Evolutionary conservation across 2,329 filamentous ascomycete species (phyloP), one percentile per base, ranked within the genome.

Genomic region (Pestalotiopsis sp.): DNA sequence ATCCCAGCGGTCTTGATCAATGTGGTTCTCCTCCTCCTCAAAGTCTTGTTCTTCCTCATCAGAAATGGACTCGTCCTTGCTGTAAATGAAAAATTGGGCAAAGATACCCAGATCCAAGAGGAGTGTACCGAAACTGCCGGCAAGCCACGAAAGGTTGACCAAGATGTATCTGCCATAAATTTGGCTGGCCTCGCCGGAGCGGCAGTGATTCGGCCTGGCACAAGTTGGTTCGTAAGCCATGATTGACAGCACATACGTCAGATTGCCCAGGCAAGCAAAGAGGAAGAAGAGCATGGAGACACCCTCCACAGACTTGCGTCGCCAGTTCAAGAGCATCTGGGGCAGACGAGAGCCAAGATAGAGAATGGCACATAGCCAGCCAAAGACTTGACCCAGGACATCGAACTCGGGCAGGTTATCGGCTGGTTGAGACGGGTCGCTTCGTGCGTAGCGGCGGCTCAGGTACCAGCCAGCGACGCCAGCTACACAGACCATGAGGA

Each of bases 201-300:
- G 79, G 81, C 95, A 97, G 14, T 66, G 66, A 11, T 79, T 69
- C 72, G 81, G 74, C 31, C 77, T 77, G 38, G 77, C 78, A 72
- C 94, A 97, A 38, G 87, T 83, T 0, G 95, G 94, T 69, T 95
- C 93, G 76, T 94, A 98, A 1, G 94, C 95, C 72, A 98, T 87
- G 74, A 99, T 98, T 49, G 92, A 95, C 49, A 97, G 84, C 20
- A 98, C 95, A 76, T 97, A 98, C 0, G 95, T 98, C 72, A 97
- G 80, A 79, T 99, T 99, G 2, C 96, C 96, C 5, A 98, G 89
- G 78, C 95, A 98, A 4, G 96, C 96, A 78, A 99, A 98, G 25
- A 98, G 85, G 83, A 98, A 98, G 82, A 98, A 99, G 12, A 98
- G 87, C 82, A 98, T 90, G 72, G 93, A 95, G 23, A 99, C 91